Evolutionary conservation across 495 filamentous ascomycete genomes (phyloP).

Genomic region (Annulohypoxylon bovei): DNA sequence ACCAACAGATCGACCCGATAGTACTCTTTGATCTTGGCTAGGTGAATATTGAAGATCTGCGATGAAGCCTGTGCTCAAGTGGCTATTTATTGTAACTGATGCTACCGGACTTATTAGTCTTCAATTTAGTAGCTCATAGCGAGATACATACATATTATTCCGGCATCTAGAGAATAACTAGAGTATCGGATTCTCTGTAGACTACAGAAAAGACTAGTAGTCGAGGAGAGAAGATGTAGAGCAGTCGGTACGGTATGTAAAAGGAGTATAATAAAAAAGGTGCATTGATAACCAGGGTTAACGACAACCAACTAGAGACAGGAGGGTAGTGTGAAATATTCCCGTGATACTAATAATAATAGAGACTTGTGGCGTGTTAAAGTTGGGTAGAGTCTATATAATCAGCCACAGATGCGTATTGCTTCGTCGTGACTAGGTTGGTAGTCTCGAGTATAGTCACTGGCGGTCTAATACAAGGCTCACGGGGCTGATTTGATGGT

Average conservation of each 20-base stretch:
- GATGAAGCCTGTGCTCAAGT: neutral
- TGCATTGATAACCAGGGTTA: neutral
- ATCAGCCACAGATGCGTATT: neutral
- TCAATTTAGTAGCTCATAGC: neutral
- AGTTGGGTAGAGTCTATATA: slow-evolving; percentile 1
- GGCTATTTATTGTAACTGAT: neutral
- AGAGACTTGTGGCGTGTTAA: neutral
- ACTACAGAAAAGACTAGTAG: neutral
- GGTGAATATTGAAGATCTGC: neutral
- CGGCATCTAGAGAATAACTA: neutral
- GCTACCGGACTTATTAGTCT: neutral
- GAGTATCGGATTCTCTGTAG: neutral
- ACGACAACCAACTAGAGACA: neutral
- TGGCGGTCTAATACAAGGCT: neutral
- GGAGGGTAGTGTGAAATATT: neutral
- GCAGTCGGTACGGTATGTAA: neutral
- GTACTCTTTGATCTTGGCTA: neutral
- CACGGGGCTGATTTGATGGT: neutral
- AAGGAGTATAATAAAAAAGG: neutral
- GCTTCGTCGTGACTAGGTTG: neutral
- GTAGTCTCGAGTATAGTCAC: slow-evolving; percentile 1
- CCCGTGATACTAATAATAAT: slow-evolving; percentile 3
- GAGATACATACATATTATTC: neutral
- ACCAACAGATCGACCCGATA: no score
- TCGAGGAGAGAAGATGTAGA: neutral